Percentiles rank a stretch among this genome's conserved stretches.
Evolutionary conservation across 805 yeast genomes (phyloP).

Genomic region (Pichia phayaonensis): DNA sequence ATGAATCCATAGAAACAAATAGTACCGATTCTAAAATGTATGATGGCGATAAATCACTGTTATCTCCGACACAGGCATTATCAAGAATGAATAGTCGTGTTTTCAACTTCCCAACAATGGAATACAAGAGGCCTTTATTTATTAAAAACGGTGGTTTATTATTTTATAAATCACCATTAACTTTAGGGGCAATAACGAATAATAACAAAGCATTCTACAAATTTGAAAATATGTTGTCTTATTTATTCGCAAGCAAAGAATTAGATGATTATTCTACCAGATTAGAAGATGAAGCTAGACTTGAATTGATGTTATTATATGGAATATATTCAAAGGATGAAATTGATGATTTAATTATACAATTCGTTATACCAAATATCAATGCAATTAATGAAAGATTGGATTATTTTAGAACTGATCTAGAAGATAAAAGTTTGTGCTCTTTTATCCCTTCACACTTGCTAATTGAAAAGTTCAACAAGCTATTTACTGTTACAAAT

Average conservation of each 20-base stretch:
- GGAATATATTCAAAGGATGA: background rate
- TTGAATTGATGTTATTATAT: background rate
- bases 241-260: background rate
- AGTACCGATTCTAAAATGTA: background rate
- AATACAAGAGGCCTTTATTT: slow-evolving; percentile 3
- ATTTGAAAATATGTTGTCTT: slow-evolving; percentile 3
- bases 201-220: slow-evolving; percentile 2
- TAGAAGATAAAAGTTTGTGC: slow-evolving; percentile 12
- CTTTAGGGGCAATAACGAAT: background rate
- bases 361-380: slow-evolving; percentile 9
- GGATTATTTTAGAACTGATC: slow-evolving; percentile 11
- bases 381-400: slow-evolving; percentile 20
- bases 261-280: background rate
- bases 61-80: background rate
- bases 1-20: background rate
- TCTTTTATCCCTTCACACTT: slow-evolving; percentile 10
- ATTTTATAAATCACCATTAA: background rate
- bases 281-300: background rate
- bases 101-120: slow-evolving; percentile 2
- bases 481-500: slow-evolving; percentile 6
- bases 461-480: slow-evolving; percentile 2
- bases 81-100: background rate
- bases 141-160: background rate
- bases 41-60: background rate
- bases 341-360: slow-evolving; percentile 7